Evolutionary conservation across 2,329 filamentous ascomycete species (phyloP).

Genomic region (Pseudogymnoascus sp.): DNA sequence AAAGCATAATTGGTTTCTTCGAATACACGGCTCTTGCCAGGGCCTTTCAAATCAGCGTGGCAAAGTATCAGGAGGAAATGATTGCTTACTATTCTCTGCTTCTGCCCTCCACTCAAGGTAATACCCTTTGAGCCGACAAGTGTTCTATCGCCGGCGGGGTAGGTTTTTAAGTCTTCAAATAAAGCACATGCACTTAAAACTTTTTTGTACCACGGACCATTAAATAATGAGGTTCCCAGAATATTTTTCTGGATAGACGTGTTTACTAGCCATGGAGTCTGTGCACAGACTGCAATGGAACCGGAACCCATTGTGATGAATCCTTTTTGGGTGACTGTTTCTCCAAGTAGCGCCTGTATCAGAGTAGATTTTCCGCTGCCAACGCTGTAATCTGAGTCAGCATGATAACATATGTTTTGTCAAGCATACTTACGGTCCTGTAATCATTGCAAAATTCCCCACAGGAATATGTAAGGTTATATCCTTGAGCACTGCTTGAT

Average conservation of each 20-base stretch:
- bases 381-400: constrained; percentile 14
- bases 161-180: constrained; percentile 18
- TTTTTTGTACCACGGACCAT: constrained; percentile 24
- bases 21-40: constrained; percentile 22
- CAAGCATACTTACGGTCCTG: constrained; percentile 20
- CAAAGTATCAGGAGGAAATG: background rate
- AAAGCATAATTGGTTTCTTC: constrained; percentile 15
- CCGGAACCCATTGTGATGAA: constrained; percentile 12
- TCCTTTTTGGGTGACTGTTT: constrained; percentile 15
- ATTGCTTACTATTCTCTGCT: constrained; percentile 20
- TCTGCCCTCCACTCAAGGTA: constrained; percentile 26
- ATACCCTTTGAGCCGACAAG: constrained; percentile 28
- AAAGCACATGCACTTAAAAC: constrained; percentile 23
- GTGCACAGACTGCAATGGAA: constrained; percentile 36
- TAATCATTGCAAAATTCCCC: constrained; percentile 19
- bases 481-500: constrained; percentile 11
- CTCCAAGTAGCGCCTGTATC: constrained; percentile 25
- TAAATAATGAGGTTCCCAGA: constrained; percentile 24
- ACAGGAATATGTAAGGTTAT: constrained; percentile 15
- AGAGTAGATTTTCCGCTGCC: constrained; percentile 27
- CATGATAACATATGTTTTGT: background rate
- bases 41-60: constrained; percentile 11
- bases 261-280: constrained; percentile 39
- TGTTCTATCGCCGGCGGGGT: constrained; percentile 23
- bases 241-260: constrained; percentile 35